A percentile compares a stretch with the other conserved stretches of the same genome.
phyloP scores from a whole-genome alignment of 495 filamentous ascomycete species.

The Aspergillus nidulans region DNA sequence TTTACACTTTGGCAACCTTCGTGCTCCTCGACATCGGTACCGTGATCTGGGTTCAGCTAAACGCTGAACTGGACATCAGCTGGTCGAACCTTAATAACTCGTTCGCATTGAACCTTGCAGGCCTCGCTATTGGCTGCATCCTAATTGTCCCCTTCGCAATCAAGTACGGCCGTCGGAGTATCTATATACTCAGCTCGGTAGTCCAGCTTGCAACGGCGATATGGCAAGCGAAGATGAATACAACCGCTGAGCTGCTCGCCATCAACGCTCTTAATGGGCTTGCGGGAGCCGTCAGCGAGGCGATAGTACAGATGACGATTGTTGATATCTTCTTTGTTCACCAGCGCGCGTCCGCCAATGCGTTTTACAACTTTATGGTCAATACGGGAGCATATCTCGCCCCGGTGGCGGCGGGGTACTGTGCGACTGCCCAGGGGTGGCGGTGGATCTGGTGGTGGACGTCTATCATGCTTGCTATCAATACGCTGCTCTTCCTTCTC shows the following conservation, averaged over 20 bases:
- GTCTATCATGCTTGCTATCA: constrained; percentile 40
- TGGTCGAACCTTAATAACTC: constrained; percentile 32
- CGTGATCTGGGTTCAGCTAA: constrained; percentile 38
- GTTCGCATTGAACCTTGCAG: constrained; percentile 32
- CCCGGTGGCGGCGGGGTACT: constrained; percentile 42
- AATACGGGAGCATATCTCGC: constrained; percentile 33
- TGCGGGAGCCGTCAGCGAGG: constrained; percentile 38
- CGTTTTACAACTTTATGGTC: constrained; percentile 32
- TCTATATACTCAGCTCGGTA: constrained; percentile 37
- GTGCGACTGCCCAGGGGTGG: constrained; percentile 43
- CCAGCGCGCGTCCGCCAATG: constrained; percentile 39
- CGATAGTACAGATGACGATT: constrained; percentile 43
- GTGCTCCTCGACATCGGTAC: constrained; percentile 30
- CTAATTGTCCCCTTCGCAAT: constrained; percentile 44
- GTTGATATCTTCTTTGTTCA: constrained; percentile 49
- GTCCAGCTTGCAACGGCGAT: constrained; percentile 32
- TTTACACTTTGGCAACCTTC: constrained; percentile 5
- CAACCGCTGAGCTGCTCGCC: constrained; percentile 27
- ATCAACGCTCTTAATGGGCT: constrained; percentile 31
- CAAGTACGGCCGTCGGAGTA: constrained; percentile 41
- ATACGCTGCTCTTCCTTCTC: constrained; percentile 34
- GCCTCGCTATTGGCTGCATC: constrained; percentile 36
- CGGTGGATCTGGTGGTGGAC: constrained; percentile 52
- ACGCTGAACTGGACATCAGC: constrained; percentile 32
- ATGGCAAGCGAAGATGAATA: constrained; percentile 34